Base-by-base conservation (phyloP, 805 yeast species). In the Schwanniomyces occidentalis region DNA sequence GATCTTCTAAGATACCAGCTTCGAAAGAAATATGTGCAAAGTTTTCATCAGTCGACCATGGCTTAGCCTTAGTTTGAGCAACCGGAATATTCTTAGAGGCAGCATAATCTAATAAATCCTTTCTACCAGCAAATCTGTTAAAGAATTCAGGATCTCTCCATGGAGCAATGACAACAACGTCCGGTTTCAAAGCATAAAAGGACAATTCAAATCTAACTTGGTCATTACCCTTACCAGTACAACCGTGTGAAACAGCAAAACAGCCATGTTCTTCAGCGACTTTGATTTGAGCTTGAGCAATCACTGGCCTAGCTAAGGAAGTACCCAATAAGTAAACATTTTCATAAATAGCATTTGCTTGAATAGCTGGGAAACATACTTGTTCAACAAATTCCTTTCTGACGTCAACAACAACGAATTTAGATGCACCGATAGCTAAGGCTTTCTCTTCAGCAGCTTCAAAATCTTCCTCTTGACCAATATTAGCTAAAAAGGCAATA, bases 41-140 rank as follows among this genome's bases (percentile, higher is more conserved):
- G 78, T 93, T 93, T 74, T 93, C 99, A 65, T 93, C 99, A 39
- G 99, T 93, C 23, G 98, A 90, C 99, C 99, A 93, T 52, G 99
- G 99, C 75, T 93, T 93, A 48, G 98, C 88, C 69, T 89, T 89
- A 50, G 99, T 93, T 75, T 93, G 99, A 32, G 95, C 75, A 40
- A 93, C 99, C 46, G 95, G 95, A 51, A 93, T 93, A 53, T 76
- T 79, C 77, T 93, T 93, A 52, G 77, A 78, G 37, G 85, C 93
- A 45, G 99, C 96, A 63, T 93, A 93, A 28, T 85, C 96, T 56
- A 93, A 77, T 60, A 93, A 74, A 62, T 89, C 99, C 55, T 87
- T 86, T 80, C 99, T 90, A 56, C 99, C 99, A 25, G 95, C 97
- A 61, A 93, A 93, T 72, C 95, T 80, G 67, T 88, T 81, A 71